These are phyloP conservation scores for Venturia oleaginea DNA, from an alignment of 2,329 filamentous ascomycete species.

Conservation along the genomic window DNA sequence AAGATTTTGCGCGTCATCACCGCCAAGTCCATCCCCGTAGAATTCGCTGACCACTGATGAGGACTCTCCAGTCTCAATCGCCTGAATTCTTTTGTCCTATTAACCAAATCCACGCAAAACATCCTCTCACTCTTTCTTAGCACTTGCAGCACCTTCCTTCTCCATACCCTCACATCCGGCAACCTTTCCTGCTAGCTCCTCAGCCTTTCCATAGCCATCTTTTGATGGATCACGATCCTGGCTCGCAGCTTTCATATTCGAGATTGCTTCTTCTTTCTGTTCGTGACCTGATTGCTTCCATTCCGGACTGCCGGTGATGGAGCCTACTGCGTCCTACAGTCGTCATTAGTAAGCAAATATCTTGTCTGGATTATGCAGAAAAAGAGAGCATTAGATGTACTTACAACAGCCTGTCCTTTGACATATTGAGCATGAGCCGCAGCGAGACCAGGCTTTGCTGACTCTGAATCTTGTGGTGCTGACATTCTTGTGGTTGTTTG, in stretches of 20 bases:
- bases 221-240: conserved; percentile 42
- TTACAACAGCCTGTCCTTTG: conserved; percentile 58
- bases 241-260: conserved; percentile 52
- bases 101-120: neutral
- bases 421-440: conserved; percentile 57
- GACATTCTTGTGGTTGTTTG: neutral
- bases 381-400: conserved; percentile 16
- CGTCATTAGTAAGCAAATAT: neutral
- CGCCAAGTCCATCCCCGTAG: too few species aligned
- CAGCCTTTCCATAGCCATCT: conserved; percentile 52
- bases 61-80: neutral
- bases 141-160: conserved; percentile 49
- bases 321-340: conserved; percentile 49
- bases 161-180: conserved; percentile 63
- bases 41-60: neutral
- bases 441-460: conserved; percentile 48
- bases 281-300: conserved; percentile 57
- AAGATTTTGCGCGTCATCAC: too few species aligned
- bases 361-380: too few species aligned
- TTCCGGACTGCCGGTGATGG: conserved; percentile 50
- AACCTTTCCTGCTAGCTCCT: conserved; percentile 55
- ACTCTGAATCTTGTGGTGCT: neutral
- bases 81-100: neutral
- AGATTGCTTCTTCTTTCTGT: conserved; percentile 53
- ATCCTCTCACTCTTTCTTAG: conserved; percentile 16